These are phyloP conservation scores for Russula vinacea DNA, from an alignment of 768 basidiomycete species.

Conservation along the genomic window DNA sequence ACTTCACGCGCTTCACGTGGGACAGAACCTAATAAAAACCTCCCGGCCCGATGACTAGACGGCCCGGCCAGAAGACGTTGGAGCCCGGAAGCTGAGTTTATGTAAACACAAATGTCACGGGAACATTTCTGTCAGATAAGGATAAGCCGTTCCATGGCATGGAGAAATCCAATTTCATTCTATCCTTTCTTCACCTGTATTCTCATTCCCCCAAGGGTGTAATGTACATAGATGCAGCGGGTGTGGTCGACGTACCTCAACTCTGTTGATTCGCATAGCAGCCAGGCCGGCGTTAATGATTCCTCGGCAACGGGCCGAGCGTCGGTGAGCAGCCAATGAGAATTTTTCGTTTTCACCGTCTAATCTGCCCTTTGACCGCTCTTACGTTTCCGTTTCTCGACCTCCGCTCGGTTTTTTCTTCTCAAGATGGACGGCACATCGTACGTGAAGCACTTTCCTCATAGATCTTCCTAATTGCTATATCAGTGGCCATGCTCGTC, in stretches of 20 bases:
- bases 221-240: constrained; percentile 43
- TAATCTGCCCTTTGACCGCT: not conserved
- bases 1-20: no score
- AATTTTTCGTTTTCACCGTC: constrained; percentile 2
- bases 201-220: not conserved
- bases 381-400: not conserved
- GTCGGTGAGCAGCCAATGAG: constrained; percentile 15
- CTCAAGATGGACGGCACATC: constrained; percentile 24
- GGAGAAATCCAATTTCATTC: not conserved
- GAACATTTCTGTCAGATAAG: not conserved
- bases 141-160: not conserved
- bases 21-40: no score
- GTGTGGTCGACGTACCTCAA: constrained; percentile 55
- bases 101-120: not conserved
- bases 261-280: not conserved
- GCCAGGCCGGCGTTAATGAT: constrained; percentile 4
- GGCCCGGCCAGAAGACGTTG: no score
- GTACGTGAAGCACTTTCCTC: constrained; percentile 8
- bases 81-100: not conserved
- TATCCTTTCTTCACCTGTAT: not conserved
- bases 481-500: constrained; percentile 15
- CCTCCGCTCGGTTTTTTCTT: not conserved
- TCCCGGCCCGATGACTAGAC: no score
- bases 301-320: constrained; percentile 12
- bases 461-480: not conserved